These are phyloP conservation scores for Fusarium haematococcum DNA, from an alignment of 2,329 filamentous ascomycete genomes.

Conservation along the genomic window DNA sequence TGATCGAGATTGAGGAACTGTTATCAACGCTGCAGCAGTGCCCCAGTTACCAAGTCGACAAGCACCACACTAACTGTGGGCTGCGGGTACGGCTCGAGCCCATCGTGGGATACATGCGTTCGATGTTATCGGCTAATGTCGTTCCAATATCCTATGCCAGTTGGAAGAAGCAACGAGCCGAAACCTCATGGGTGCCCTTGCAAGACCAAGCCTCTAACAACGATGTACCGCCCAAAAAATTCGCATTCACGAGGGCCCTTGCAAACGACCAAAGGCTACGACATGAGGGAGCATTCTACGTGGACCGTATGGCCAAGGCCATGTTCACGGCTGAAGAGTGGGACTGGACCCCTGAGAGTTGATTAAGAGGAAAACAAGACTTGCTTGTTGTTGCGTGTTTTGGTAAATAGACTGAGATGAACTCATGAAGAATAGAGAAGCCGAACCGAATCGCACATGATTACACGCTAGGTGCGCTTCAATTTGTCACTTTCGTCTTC, in stretches of 20 bases:
- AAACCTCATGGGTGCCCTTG: constrained; percentile 55
- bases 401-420: constrained; percentile 36
- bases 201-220: constrained; percentile 22
- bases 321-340: constrained; percentile 69
- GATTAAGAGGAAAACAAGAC: constrained; percentile 26
- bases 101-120: constrained; percentile 72
- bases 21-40: constrained; percentile 72
- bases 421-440: constrained; percentile 31
- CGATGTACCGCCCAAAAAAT: constrained; percentile 44
- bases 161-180: constrained; percentile 59
- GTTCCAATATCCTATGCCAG: constrained; percentile 57
- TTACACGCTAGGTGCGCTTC: neutral
- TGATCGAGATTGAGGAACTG: constrained; percentile 71
- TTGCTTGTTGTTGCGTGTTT: constrained; percentile 20
- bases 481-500: neutral
- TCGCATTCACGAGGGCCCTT: constrained; percentile 64
- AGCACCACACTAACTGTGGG: constrained; percentile 79
- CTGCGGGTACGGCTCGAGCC: constrained; percentile 74
- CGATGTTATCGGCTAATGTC: constrained; percentile 63
- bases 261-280: constrained; percentile 63
- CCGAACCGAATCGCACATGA: constrained; percentile 7
- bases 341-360: constrained; percentile 69
- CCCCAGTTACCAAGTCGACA: constrained; percentile 80
- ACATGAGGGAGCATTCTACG: constrained; percentile 61
- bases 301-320: constrained; percentile 62